Base-by-base conservation (phyloP, 2,329 filamentous ascomycete genomes). In the Polychaeton citri region DNA sequence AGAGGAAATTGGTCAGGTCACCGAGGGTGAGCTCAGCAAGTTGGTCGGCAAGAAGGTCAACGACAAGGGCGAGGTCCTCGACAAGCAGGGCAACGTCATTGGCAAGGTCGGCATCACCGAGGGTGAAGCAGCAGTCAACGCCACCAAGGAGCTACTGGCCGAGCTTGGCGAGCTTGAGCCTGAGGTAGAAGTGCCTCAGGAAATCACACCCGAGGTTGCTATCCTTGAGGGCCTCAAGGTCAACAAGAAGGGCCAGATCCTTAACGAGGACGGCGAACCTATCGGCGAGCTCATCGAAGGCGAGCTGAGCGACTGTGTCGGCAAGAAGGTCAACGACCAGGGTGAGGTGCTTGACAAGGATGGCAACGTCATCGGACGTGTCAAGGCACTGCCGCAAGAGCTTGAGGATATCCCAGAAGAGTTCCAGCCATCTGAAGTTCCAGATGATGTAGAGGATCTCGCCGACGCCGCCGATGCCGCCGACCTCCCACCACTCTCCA, bases 311-410 rank as follows among this genome's bases (percentile, higher is more conserved):
- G 72, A 77, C 42, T 78, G 75, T 43, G 71, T 76, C 13, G 68
- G 76, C 39, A 77, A 76, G 60, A 79, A 77, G 55, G 62, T 76
- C 45, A 76, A 79, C 44, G 68, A 67, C 40, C 64, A 76, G 55
- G 75, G 75, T 15, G 75, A 79, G 48, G 72, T 79, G 38, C 64
- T 77, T 49, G 74, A 77, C 52, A 73, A 68, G 52, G 68, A 73
- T 32, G 74, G 75, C 31, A 74, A 76, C 30, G 64, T 79, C 43
- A 66, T 79, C 42, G 76, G 75, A 28, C 70, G 69, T 43, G 71
- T 76, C 42, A 63, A 72, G 46, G 62, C 66, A n/a, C 57, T 69
- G 4, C 63, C 66, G 8, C 55, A 58, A 18, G 54, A 61, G 20
- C 54, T 60, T 20, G 51, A 56, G 19, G 47, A 58, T 12, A 40